Conservation (phyloP, 2,329 filamentous ascomycete species). For the Hymenoscyphus infarciens region DNA sequence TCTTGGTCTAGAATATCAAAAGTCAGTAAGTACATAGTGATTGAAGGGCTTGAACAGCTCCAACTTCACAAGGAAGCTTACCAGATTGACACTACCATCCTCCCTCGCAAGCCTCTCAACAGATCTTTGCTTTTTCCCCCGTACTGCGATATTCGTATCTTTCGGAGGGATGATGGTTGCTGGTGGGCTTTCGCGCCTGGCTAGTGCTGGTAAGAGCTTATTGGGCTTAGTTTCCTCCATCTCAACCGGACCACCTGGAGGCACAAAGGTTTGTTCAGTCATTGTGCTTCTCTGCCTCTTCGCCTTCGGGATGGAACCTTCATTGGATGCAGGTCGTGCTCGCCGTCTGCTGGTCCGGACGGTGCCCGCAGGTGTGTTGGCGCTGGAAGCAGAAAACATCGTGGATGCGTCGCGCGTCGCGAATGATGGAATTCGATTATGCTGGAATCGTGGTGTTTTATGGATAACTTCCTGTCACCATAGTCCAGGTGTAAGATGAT, state of each 20-base stretch:
- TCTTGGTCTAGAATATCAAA: constrained; percentile 61
- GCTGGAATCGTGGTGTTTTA: background rate
- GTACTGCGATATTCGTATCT: constrained; percentile 53
- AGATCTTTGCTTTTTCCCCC: constrained; percentile 60
- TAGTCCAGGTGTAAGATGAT: constrained; percentile 3
- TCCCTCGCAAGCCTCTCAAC: constrained; percentile 65
- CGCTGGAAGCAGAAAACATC: constrained; percentile 59
- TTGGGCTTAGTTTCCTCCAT: constrained; percentile 55
- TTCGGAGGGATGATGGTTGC: constrained; percentile 31
- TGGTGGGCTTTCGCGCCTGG: constrained; percentile 36
- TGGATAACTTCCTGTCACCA: constrained; percentile 9
- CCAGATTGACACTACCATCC: constrained; percentile 64
- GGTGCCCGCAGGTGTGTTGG: constrained; percentile 48
- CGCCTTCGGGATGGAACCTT: constrained; percentile 54
- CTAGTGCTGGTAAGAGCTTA: constrained; percentile 39
- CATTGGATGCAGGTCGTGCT: constrained; percentile 55
- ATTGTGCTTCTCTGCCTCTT: constrained; percentile 59
- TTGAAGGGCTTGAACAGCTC: background rate
- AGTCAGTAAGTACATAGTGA: constrained; percentile 3
- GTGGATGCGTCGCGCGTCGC: constrained; percentile 6
- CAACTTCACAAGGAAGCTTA: constrained; percentile 39
- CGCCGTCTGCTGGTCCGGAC: constrained; percentile 57
- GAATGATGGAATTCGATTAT: background rate
- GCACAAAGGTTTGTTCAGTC: constrained; percentile 54
- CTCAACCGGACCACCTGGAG: constrained; percentile 46